Conservation (phyloP, 2,329 filamentous ascomycete genomes). For the Didymella glomerata region DNA sequence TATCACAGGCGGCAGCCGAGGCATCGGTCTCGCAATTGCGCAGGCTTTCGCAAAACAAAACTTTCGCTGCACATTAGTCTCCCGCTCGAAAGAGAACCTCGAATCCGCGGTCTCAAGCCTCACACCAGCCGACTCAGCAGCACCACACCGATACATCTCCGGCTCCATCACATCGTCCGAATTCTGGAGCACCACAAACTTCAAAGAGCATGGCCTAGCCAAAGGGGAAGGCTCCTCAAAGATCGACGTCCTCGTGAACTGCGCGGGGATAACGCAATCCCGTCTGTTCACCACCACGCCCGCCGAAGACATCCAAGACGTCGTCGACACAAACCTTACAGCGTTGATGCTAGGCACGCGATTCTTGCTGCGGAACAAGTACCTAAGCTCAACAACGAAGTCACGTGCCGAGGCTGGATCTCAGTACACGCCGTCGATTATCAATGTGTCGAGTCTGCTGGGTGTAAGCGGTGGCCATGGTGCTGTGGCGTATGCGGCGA, state of each 20-base stretch:
- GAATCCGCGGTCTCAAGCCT: slow-evolving; percentile 30
- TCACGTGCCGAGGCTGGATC: slow-evolving; percentile 38
- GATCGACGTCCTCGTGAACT: slow-evolving; percentile 73
- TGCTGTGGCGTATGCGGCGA: slow-evolving; percentile 76
- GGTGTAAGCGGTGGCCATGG: slow-evolving; percentile 74
- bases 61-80: slow-evolving; percentile 45
- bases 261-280: slow-evolving; percentile 75
- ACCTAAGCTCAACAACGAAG: slow-evolving; percentile 12
- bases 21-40: slow-evolving; percentile 52
- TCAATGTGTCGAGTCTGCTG: slow-evolving; percentile 83
- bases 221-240: slow-evolving; percentile 15
- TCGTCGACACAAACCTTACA: slow-evolving; percentile 75
- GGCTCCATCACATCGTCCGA: slow-evolving; percentile 35
- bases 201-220: slow-evolving; percentile 12
- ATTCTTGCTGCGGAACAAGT: slow-evolving; percentile 53
- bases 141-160: slow-evolving; percentile 37
- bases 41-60: slow-evolving; percentile 41
- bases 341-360: slow-evolving; percentile 71
- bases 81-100: slow-evolving; percentile 38
- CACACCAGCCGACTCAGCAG: slow-evolving; percentile 26
- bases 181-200: slow-evolving; percentile 37
- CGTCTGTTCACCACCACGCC: slow-evolving; percentile 67
- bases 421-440: slow-evolving; percentile 64
- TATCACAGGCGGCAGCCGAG: slow-evolving; percentile 51
- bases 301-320: slow-evolving; percentile 60